Conservation (phyloP, 345 rosid species). For the Streptanthus diversifolius region DNA sequence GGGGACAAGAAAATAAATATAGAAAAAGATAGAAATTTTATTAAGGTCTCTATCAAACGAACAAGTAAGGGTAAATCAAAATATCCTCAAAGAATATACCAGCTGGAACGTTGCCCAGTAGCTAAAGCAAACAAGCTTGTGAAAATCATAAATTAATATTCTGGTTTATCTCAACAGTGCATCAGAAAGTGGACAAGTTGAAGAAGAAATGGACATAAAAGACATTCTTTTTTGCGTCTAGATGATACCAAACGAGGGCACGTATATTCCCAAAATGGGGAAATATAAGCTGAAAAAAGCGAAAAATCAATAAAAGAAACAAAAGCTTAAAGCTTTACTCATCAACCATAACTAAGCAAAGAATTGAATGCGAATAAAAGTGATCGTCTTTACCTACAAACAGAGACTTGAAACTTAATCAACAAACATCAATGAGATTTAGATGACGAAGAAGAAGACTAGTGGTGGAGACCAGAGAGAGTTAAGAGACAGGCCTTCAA, state of each 20-base stretch:
- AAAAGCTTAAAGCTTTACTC: slow-evolving; percentile 26
- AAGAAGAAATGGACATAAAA: slow-evolving; percentile 8
- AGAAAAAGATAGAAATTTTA: slow-evolving; percentile 2
- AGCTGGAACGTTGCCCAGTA: slow-evolving; percentile 18
- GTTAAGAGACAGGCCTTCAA: slow-evolving; percentile 11
- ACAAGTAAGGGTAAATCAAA: slow-evolving; percentile 18
- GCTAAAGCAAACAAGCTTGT: slow-evolving; percentile 24
- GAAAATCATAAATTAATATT: slow-evolving; percentile 2
- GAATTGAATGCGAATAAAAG: slow-evolving; percentile 4
- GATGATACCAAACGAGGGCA: slow-evolving; percentile 9
- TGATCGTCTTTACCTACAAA: slow-evolving; percentile 22
- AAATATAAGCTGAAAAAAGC: background rate
- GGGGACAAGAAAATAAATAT: slow-evolving; percentile 10
- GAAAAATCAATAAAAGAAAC: slow-evolving; percentile 22
- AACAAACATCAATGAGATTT: slow-evolving; percentile 20
- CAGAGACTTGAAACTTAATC: slow-evolving; percentile 13
- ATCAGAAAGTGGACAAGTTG: slow-evolving; percentile 12
- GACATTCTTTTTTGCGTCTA: slow-evolving; percentile 2
- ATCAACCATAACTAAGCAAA: slow-evolving; percentile 23
- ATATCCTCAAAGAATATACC: slow-evolving; percentile 34
- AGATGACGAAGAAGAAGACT: slow-evolving; percentile 10
- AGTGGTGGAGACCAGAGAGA: slow-evolving; percentile 13
- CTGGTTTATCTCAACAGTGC: slow-evolving; percentile 20
- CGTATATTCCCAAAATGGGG: slow-evolving; percentile 19
- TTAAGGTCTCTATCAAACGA: slow-evolving; percentile 23